Base-by-base conservation (phyloP, 202 grass and related monocot species). In the Musa balbisiana region DNA sequence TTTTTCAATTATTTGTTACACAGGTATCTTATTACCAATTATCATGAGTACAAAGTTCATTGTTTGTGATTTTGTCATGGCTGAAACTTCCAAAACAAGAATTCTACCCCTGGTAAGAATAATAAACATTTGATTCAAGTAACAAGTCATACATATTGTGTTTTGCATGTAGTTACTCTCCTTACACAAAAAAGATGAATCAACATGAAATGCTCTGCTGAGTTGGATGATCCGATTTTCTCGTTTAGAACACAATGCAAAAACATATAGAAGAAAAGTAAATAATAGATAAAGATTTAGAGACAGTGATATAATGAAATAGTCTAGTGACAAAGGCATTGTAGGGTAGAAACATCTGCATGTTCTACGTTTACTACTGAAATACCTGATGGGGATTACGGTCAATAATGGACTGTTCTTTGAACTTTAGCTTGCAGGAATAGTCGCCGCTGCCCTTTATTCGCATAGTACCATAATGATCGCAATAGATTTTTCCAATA, bases 401-500 rank as follows among this genome's bases (percentile, higher is more conserved):
- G 79, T 96, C 92, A 80, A 96, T 96, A 63, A 96, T 92, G 55
- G 89, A 92, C 23, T 92, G 89, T 71, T 96, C 92, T 86, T 96
- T 96, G 78, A 96, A 96, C 79, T 96, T 96, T 79, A 96, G 83
- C 79, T 96, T 92, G 83, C 92, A 96, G 58, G 89, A 96, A 72
- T 92, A 96, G 16, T 88, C 70, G 9, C 89, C 83, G 73, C 87
- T 96, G 79, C 92, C 92, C 49, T 83, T 92, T 73, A 96, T 92
- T 74, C 82, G 89, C 92, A 96, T 96, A 75, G 92, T 90, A 13
- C 89, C 89, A 88, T 96, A 96, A 75, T 96, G 92, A 49, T 96
- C 92, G 82, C 92, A 92, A 73, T 96, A 96, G 81, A 96, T 92
- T 86, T 96, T 96, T 8, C 92, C 89, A 75, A 92, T 92, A 88